Percentiles rank a stretch among this genome's conserved stretches.
Conservation (phyloP, 768 basidiomycete genomes). For the Boletus vermiculosoides region DNA sequence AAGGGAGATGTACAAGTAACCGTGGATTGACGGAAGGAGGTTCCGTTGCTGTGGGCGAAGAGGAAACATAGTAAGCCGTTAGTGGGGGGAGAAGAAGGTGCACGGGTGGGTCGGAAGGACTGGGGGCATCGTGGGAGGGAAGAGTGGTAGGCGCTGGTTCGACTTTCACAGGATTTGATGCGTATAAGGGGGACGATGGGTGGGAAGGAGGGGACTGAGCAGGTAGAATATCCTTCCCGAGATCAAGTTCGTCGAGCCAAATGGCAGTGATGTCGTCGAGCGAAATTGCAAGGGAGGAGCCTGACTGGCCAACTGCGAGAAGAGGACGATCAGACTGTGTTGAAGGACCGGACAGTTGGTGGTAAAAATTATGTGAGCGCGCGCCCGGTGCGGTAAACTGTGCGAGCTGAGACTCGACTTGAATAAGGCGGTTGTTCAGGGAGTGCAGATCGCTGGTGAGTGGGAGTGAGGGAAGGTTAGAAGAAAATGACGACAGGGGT, state of each 20-base stretch:
- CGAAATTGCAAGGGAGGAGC: conserved; percentile 51
- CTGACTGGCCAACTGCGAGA: conserved; percentile 38
- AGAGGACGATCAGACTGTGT: conserved; percentile 29
- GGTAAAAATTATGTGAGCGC: conserved; percentile 21
- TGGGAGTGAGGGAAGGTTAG: background rate
- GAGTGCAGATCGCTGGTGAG: conserved; percentile 69
- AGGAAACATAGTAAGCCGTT: conserved; percentile 20
- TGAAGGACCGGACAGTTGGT: conserved; percentile 15
- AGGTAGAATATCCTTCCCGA: conserved; percentile 27
- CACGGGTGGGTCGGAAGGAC: conserved; percentile 21
- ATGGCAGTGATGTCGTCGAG: conserved; percentile 57
- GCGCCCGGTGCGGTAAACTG: conserved; percentile 40
- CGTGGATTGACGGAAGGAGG: conserved; percentile 37
- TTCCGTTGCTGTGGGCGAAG: conserved; percentile 25
- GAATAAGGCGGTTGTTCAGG: conserved; percentile 74
- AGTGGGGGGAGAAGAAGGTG: conserved; percentile 23
- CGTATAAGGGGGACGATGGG: conserved; percentile 16
- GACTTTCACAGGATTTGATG: conserved; percentile 31
- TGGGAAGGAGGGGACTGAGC: conserved; percentile 16
- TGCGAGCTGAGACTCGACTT: conserved; percentile 61
- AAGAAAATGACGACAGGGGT: background rate
- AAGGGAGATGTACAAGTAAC: conserved; percentile 41
- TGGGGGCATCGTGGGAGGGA: conserved; percentile 19
- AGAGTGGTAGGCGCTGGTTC: conserved; percentile 33
- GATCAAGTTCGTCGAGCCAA: conserved; percentile 59